Evolutionary conservation across 2,329 filamentous ascomycete genomes (phyloP).

Genomic region (Fusarium torreyae): DNA sequence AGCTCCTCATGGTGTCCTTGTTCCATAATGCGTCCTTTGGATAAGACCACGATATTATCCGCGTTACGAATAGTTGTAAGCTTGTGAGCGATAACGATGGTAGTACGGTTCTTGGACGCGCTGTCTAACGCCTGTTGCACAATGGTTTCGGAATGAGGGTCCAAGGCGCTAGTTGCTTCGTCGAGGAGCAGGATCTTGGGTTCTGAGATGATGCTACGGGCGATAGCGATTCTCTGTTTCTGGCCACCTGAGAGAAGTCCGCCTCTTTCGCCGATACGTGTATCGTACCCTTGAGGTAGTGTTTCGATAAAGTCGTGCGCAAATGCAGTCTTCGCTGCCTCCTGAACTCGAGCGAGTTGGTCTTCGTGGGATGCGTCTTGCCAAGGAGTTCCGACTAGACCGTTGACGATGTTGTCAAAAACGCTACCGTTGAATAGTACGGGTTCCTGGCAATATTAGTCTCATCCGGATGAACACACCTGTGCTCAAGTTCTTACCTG

Average conservation of each 20-base stretch:
- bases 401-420: conserved; percentile 69
- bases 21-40: conserved; percentile 46
- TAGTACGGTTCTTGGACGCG: conserved; percentile 70
- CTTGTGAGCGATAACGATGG: conserved; percentile 75
- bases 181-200: conserved; percentile 75
- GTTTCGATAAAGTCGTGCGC: conserved; percentile 66
- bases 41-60: conserved; percentile 52
- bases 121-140: conserved; percentile 69
- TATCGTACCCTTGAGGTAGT: conserved; percentile 65
- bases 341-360: conserved; percentile 60
- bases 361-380: conserved; percentile 58
- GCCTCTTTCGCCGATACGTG: conserved; percentile 73
- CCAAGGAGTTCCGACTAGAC: conserved; percentile 61
- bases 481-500: conserved; percentile 24
- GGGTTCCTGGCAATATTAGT: conserved; percentile 51
- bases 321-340: conserved; percentile 65
- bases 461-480: no score
- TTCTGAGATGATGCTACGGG: conserved; percentile 72
- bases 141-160: conserved; percentile 60
- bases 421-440: conserved; percentile 64
- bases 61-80: conserved; percentile 58
- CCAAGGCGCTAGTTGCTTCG: conserved; percentile 74
- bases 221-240: conserved; percentile 75
- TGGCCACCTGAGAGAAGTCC: conserved; percentile 76
- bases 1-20: conserved; percentile 64